Conservation (phyloP, 2,329 filamentous ascomycete species). For the Westerdykella sp. region DNA sequence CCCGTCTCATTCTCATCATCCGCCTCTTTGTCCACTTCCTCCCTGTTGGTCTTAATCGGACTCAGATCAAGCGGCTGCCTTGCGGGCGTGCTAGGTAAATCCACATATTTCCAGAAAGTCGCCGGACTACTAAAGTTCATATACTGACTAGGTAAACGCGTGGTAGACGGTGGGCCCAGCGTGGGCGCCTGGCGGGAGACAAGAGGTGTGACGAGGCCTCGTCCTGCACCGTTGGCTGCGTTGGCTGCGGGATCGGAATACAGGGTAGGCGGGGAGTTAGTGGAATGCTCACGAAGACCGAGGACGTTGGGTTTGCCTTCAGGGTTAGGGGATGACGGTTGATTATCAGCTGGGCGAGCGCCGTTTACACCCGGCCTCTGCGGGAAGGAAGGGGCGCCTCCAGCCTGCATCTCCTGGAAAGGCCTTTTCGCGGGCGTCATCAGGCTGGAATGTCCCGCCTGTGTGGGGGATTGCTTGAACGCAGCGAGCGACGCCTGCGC, state of each 20-base stretch:
- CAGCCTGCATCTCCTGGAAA: constrained; percentile 22
- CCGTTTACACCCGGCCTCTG: constrained; percentile 17
- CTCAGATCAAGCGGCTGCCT: constrained; percentile 33
- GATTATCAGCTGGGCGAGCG: constrained; percentile 10
- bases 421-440: constrained; percentile 33
- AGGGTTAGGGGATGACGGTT: constrained; percentile 25
- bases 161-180: constrained; percentile 72
- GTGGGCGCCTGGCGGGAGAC: constrained; percentile 67
- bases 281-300: constrained; percentile 28
- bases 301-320: constrained; percentile 29
- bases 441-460: constrained; percentile 23
- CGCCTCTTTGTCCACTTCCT: constrained; percentile 9
- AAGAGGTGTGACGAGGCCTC: constrained; percentile 56
- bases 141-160: constrained; percentile 74
- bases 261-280: constrained; percentile 33
- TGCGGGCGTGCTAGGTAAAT: constrained; percentile 67
- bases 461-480: constrained; percentile 29
- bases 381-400: constrained; percentile 8
- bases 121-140: constrained; percentile 81
- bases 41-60: constrained; percentile 30
- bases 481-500: constrained; percentile 16
- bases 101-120: constrained; percentile 82
- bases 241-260: constrained; percentile 32
- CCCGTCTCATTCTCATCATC: constrained; percentile 30
- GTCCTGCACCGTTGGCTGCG: constrained; percentile 20